These are phyloP conservation scores for Butyriboletus loyo DNA, from an alignment of 768 basidiomycete species.

Conservation along the genomic window DNA sequence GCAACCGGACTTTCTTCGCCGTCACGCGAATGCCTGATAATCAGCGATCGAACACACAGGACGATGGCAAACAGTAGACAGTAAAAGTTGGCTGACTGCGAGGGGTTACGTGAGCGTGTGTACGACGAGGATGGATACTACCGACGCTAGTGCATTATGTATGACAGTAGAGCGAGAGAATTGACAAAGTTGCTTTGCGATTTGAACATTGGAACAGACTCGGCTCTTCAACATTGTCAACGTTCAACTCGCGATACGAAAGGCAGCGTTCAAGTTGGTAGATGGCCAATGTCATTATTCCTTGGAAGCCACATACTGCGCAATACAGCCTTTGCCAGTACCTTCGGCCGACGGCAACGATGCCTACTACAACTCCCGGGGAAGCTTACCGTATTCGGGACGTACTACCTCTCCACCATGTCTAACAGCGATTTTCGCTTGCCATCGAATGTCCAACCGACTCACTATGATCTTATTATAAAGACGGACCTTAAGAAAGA, in stretches of 20 bases:
- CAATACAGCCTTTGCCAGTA: neutral
- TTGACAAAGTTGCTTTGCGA: neutral
- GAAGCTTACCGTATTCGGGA: neutral
- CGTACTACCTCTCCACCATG: constrained; percentile 9
- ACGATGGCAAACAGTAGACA: neutral
- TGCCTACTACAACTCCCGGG: neutral
- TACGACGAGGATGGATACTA: neutral
- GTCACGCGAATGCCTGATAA: constrained; percentile 4
- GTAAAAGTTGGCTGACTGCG: neutral
- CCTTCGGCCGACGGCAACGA: neutral
- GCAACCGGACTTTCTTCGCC: constrained; percentile 17
- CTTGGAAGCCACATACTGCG: constrained; percentile 5
- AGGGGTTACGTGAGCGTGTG: neutral
- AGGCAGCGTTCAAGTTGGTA: neutral
- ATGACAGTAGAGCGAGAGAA: neutral
- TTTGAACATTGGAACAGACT: neutral
- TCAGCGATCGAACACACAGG: neutral
- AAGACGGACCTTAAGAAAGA: constrained; percentile 79
- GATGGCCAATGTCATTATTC: constrained; percentile 13
- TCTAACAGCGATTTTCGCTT: constrained; percentile 43
- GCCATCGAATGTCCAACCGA: constrained; percentile 62
- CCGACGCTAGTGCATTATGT: neutral
- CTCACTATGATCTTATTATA: constrained; percentile 76
- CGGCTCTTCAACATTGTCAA: neutral
- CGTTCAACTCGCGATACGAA: neutral